These are phyloP conservation scores for Metschnikowia matae DNA, from an alignment of 805 yeast species.

Conservation along the genomic window DNA sequence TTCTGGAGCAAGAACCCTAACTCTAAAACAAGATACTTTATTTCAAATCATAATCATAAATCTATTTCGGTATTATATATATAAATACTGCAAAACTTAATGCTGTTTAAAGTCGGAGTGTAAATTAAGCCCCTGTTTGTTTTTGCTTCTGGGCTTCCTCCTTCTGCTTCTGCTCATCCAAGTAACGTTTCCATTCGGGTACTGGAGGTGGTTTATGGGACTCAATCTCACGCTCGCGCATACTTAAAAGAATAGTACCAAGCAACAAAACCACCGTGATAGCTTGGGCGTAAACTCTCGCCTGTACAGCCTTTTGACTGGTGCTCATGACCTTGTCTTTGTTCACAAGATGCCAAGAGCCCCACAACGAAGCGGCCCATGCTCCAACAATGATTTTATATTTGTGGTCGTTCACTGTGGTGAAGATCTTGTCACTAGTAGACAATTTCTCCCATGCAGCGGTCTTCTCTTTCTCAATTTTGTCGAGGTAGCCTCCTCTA, in stretches of 20 bases:
- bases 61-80: neutral
- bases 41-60: neutral
- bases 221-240: constrained; percentile 58
- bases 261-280: constrained; percentile 67
- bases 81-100: neutral
- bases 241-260: constrained; percentile 62
- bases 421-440: constrained; percentile 45
- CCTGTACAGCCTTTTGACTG: constrained; percentile 79
- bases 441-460: constrained; percentile 51
- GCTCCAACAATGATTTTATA: constrained; percentile 65
- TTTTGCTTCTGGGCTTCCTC: neutral
- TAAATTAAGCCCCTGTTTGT: neutral
- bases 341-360: constrained; percentile 72
- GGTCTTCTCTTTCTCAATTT: constrained; percentile 42
- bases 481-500: constrained; percentile 42
- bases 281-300: constrained; percentile 89
- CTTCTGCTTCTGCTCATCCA: constrained; percentile 21
- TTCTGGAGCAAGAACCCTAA: no score
- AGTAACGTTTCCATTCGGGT: constrained; percentile 34
- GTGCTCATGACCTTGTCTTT: constrained; percentile 70
- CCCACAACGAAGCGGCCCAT: constrained; percentile 79
- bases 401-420: constrained; percentile 50
- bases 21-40: no score
- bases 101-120: neutral
- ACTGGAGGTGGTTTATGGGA: constrained; percentile 30